Conservation (phyloP, 139 green algal genomes). For the Closterium sp. region DNA sequence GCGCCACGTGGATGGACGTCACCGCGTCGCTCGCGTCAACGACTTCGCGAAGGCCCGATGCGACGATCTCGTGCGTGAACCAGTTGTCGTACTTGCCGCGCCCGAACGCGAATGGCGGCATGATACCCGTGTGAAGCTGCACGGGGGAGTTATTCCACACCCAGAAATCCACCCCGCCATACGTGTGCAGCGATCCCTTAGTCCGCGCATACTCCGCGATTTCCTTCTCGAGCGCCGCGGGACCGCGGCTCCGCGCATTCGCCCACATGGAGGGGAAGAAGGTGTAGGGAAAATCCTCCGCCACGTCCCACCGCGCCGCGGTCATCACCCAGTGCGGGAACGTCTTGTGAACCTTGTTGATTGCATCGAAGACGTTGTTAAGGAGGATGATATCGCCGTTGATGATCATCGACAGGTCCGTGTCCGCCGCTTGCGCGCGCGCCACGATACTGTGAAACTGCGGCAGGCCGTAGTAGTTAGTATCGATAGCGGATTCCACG, state of each 20-base stretch:
- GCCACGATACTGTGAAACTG: conserved; percentile 30
- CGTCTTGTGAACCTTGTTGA: background rate
- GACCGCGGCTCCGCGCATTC: background rate
- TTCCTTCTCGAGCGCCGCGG: conserved; percentile 3
- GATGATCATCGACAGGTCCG: conserved; percentile 23
- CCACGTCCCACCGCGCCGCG: conserved; percentile 11
- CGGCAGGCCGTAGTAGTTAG: conserved; percentile 30
- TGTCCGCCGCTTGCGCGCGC: conserved; percentile 8
- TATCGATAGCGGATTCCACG: conserved; percentile 18
- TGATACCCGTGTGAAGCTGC: conserved; percentile 9
- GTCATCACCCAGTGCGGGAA: conserved; percentile 11
- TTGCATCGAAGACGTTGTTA: background rate
- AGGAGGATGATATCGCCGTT: conserved; percentile 25
- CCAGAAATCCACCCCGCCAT: conserved; percentile 35
- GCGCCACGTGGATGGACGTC: conserved; percentile 28
- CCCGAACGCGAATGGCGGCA: conserved; percentile 32
- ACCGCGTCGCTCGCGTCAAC: conserved; percentile 34
- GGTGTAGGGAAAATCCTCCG: conserved; percentile 13
- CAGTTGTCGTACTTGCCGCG: conserved; percentile 41
- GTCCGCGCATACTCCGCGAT: background rate
- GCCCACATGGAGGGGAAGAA: conserved; percentile 2
- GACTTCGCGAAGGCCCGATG: conserved; percentile 1
- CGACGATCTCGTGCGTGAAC: conserved; percentile 35
- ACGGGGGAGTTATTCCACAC: conserved; percentile 38
- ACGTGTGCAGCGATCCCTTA: conserved; percentile 10